Conservation (phyloP, 139 green algal genomes). For the Chlamydomonas sp. region DNA sequence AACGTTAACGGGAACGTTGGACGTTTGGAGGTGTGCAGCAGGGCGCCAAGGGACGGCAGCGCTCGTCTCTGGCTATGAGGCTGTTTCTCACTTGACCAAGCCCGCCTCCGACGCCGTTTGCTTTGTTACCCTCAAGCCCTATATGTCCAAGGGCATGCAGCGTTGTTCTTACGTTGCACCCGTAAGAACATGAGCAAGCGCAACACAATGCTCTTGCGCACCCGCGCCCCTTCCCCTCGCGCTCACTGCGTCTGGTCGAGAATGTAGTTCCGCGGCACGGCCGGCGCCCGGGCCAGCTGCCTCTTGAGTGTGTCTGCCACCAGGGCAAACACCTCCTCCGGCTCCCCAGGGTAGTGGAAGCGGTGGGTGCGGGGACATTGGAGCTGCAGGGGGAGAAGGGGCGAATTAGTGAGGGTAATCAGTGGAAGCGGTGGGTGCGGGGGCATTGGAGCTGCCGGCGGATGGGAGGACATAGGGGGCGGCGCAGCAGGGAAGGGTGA, state of each 20-base stretch:
- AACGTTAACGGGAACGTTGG: no score
- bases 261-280: slow-evolving; percentile 63
- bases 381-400: background rate
- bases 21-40: no score
- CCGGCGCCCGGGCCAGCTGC: slow-evolving; percentile 42
- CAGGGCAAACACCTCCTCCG: slow-evolving; percentile 31
- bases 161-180: background rate
- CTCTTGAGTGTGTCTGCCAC: background rate
- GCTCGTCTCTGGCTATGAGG: no score
- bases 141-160: background rate
- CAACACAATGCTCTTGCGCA: background rate
- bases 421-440: slow-evolving; percentile 16
- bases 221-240: background rate
- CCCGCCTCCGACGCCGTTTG: slow-evolving; percentile 24
- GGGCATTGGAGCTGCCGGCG: slow-evolving; percentile 13
- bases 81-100: no score
- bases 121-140: background rate
- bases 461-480: background rate
- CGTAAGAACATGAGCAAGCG: background rate
- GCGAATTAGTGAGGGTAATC: background rate
- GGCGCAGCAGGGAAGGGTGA: background rate
- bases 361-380: background rate
- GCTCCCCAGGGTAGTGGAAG: background rate
- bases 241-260: slow-evolving; percentile 64
- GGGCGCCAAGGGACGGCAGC: no score